These are phyloP conservation scores for Fomitiporia mediterranea DNA, from an alignment of 1,284 basidiomycete species.

Conservation along the genomic window DNA sequence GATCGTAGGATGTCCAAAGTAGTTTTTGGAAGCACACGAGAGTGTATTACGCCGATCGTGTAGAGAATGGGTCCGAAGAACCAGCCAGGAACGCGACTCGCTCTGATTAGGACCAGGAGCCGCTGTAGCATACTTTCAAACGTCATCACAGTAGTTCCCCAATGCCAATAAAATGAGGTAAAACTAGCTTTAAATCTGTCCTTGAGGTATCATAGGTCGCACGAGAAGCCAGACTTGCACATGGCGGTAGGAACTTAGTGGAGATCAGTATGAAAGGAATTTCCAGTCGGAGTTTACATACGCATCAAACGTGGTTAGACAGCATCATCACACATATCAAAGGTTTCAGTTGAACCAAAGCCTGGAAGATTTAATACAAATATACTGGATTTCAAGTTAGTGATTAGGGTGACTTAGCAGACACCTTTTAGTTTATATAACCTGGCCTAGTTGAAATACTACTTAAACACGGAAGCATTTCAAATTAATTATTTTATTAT, in stretches of 20 bases:
- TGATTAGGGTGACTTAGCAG: no score
- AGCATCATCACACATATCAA: not conserved
- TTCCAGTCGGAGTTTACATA: not conserved
- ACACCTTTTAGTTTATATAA: no score
- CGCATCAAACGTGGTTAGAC: not conserved
- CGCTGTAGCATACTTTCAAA: not conserved
- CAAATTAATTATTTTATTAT: no score
- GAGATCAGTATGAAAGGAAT: no score
- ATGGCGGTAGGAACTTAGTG: no score
- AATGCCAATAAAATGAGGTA: not conserved
- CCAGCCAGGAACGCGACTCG: slow-evolving; percentile 26
- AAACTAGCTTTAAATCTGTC: not conserved
- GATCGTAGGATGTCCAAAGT: slow-evolving; percentile 14
- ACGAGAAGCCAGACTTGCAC: no score
- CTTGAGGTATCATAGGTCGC: not conserved
- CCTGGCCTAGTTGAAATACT: no score
- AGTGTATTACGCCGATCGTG: slow-evolving; percentile 26
- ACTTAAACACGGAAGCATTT: no score
- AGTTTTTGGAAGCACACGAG: slow-evolving; percentile 21
- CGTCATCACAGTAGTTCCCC: not conserved
- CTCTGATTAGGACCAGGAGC: slow-evolving; percentile 10
- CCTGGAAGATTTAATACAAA: no score
- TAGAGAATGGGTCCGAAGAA: slow-evolving; percentile 28
- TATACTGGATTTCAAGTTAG: no score
- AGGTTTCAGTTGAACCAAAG: not conserved